Conservation (phyloP, 1,284 basidiomycete genomes). For the Peniophora sp. region DNA sequence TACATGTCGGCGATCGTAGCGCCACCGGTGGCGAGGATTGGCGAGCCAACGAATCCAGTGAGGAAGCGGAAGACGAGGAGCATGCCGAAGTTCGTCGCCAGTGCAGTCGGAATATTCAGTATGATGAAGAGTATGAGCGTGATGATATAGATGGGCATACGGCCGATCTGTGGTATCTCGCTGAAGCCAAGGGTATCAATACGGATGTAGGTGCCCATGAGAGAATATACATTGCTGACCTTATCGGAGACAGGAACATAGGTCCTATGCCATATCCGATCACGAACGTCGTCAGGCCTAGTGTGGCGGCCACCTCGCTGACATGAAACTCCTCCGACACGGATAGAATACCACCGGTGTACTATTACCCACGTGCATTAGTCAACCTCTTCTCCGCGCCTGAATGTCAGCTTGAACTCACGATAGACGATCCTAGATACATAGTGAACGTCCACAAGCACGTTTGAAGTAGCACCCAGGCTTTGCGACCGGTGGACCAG, state of each 20-base stretch:
- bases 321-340: conserved; percentile 41
- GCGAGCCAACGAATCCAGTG: conserved; percentile 43
- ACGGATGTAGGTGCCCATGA: conserved; percentile 36
- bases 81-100: conserved; percentile 44
- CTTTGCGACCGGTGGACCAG: conserved; percentile 19
- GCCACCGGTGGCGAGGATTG: conserved; percentile 26
- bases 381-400: no score
- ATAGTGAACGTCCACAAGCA: conserved; percentile 56
- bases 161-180: conserved; percentile 33
- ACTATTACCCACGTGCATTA: no score
- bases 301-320: conserved; percentile 31
- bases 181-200: conserved; percentile 45
- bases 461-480: conserved; percentile 42
- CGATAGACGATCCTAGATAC: conserved; percentile 26
- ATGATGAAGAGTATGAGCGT: conserved; percentile 46
- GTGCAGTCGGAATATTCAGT: conserved; percentile 50
- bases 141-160: conserved; percentile 43
- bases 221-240: background rate
- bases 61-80: conserved; percentile 60
- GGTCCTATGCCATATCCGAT: no score
- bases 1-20: conserved; percentile 34
- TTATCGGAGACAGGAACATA: background rate
- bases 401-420: no score
- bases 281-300: conserved; percentile 28
- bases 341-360: conserved; percentile 34